Conservation (phyloP, 768 basidiomycete genomes). For the Ramaria sp. region DNA sequence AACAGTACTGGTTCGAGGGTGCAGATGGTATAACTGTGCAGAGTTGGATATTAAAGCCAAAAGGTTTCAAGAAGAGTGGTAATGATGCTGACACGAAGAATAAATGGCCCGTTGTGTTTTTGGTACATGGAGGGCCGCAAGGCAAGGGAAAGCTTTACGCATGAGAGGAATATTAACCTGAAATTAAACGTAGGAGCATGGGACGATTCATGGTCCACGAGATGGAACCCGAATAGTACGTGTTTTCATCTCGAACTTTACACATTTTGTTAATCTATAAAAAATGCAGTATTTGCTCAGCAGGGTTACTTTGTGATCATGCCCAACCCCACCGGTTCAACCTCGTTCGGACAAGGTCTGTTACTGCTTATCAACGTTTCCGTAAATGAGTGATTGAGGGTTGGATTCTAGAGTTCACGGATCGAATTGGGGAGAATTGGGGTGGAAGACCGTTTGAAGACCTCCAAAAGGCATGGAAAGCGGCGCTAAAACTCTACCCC, state of each 20-base stretch:
- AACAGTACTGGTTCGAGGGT: conserved; percentile 88
- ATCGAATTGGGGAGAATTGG: conserved; percentile 73
- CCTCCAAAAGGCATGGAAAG: conserved; percentile 63
- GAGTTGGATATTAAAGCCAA: conserved; percentile 76
- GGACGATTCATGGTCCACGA: conserved; percentile 84
- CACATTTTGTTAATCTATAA: background rate
- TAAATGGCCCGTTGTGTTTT: conserved; percentile 61
- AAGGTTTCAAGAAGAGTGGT: conserved; percentile 52
- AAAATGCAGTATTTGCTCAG: conserved; percentile 53
- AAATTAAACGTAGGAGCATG: conserved; percentile 45
- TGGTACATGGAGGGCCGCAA: conserved; percentile 54
- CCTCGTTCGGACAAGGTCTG: conserved; percentile 83
- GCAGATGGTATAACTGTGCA: conserved; percentile 67
- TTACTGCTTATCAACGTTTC: background rate
- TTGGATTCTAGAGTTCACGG: conserved; percentile 52
- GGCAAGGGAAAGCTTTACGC: background rate
- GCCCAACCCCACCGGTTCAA: conserved; percentile 92
- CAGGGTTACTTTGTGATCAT: conserved; percentile 84
- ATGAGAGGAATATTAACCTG: background rate
- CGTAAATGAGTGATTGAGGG: background rate
- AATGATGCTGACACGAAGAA: conserved; percentile 25
- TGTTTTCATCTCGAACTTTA: background rate
- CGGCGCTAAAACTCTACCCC: conserved; percentile 53
- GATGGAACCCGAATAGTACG: conserved; percentile 87
- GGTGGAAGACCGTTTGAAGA: conserved; percentile 81